phyloP scores from a whole-genome alignment of 139 green algal genomes.

The Chlorella sp. region DNA sequence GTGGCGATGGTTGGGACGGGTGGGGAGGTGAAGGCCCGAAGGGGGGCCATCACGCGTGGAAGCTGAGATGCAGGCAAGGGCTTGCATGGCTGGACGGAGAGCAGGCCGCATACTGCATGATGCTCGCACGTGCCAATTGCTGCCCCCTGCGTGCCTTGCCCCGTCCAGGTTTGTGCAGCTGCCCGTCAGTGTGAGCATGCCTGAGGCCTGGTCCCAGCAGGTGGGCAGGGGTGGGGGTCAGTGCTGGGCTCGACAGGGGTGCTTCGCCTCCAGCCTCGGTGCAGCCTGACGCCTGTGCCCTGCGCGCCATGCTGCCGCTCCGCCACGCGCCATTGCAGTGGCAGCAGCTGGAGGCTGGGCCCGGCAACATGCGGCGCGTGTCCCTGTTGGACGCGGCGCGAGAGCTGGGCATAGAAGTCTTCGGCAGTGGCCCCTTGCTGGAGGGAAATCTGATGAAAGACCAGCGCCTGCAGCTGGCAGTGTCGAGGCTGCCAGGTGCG shows the following conservation, averaged over 20 bases:
- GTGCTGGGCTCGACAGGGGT: too few relatives aligned
- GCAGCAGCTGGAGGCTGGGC: not conserved
- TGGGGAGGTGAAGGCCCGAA: not conserved
- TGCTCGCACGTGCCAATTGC: too few relatives aligned
- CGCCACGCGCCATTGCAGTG: too few relatives aligned
- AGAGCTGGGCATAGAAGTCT: slow-evolving; percentile 40
- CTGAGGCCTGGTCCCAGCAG: slow-evolving; percentile 70
- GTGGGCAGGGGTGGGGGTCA: slow-evolving; percentile 9
- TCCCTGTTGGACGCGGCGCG: slow-evolving; percentile 54
- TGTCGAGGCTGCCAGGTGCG: too few relatives aligned
- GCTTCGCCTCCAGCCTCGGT: too few relatives aligned
- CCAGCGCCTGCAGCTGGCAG: not conserved
- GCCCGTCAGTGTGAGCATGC: slow-evolving; percentile 64
- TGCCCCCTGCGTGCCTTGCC: not conserved
- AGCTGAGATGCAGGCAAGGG: not conserved
- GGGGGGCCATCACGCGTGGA: not conserved
- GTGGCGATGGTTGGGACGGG: not conserved
- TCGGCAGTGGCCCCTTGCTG: slow-evolving; percentile 37
- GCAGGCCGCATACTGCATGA: not conserved
- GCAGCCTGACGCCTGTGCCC: too few relatives aligned
- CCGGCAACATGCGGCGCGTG: slow-evolving; percentile 12
- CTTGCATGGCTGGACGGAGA: not conserved
- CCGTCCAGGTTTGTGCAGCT: slow-evolving; percentile 59
- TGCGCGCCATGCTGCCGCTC: not conserved
- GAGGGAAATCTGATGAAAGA: slow-evolving; percentile 26